Percentiles rank a stretch among this genome's conserved stretches.
phyloP scores from a whole-genome alignment of 73 alveolate genomes.

The Paraurostyla sp. region DNA sequence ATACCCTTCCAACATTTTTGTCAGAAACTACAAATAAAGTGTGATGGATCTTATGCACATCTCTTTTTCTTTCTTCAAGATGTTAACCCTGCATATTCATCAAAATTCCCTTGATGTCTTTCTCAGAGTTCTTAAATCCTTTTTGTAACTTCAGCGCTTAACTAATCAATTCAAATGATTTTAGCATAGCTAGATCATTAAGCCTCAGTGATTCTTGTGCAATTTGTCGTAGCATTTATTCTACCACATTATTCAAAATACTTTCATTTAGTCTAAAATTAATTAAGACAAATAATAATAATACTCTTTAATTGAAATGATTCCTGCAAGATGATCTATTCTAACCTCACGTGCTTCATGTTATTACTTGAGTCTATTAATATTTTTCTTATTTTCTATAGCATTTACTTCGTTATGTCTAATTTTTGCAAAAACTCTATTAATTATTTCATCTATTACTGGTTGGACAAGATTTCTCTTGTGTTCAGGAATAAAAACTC shows the following conservation, averaged over 20 bases:
- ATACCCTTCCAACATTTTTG: slow-evolving; percentile 4
- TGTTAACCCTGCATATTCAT: slow-evolving; percentile 43
- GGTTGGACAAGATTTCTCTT: slow-evolving; percentile 15
- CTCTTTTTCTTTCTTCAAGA: slow-evolving; percentile 63
- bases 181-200: slow-evolving; percentile 75
- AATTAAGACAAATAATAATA: not conserved
- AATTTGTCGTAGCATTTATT: slow-evolving; percentile 64
- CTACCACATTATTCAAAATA: slow-evolving; percentile 49
- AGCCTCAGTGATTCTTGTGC: slow-evolving; percentile 63
- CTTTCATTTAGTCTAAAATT: slow-evolving; percentile 44
- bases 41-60: slow-evolving; percentile 70
- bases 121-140: slow-evolving; percentile 38
- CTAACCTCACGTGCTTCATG: slow-evolving; percentile 70
- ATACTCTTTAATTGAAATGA: slow-evolving; percentile 69
- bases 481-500: slow-evolving; percentile 26
- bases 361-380: slow-evolving; percentile 43
- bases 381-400: slow-evolving; percentile 63
- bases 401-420: slow-evolving; percentile 53
- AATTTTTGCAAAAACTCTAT: slow-evolving; percentile 60
- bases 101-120: slow-evolving; percentile 57
- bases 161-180: slow-evolving; percentile 69
- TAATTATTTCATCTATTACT: slow-evolving; percentile 55
- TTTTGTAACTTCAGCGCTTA: slow-evolving; percentile 69
- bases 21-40: slow-evolving; percentile 29
- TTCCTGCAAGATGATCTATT: slow-evolving; percentile 68